Evolutionary conservation across 805 yeast genomes (phyloP), one percentile per base, ranked within the genome.

Genomic region (Martiniozyma abietophila): DNA sequence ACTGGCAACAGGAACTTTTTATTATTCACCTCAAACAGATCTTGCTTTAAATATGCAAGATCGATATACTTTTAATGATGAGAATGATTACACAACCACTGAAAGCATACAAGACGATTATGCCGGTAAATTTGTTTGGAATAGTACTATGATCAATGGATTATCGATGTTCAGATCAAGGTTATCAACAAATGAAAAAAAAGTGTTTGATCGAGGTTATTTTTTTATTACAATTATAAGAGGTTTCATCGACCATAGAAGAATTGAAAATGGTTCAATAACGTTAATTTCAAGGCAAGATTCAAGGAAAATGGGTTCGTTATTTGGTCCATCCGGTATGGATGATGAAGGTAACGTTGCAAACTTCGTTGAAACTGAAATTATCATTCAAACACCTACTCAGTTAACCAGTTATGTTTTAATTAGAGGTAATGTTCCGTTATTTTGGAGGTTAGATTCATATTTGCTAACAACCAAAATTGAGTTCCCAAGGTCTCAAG

Each of bases 321-420:
- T 71, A 14, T 71, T 71, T 47, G 79, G 79, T 1, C 71, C 71
- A 20, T 67, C 68, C 59, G 74, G 79, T 22, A 61, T 71, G 45
- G 79, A 73, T 46, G 78, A 73, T 40, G 67, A 67, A 26, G 49
- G 81, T 0, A 59, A 76, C 43, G 81, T 76, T 25, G 84, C 85
- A 3, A 70, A 71, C 44, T 71, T 59, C 45, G 69, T 63, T 16
- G 78, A 73, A 44, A 59, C 72, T 4, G 78, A 73, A 48, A 48
- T 71, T 11, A 58, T 71, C 7, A 47, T 71, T 8, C 34, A 33
- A 8, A 66, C 67, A 30, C 29, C 35, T 14, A 20, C 56, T 65
- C 5, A 58, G 54, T 20, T 56, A 48, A 29, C 63, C 49, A 42
- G 73, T 5, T 67, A 68, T 38, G 59, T 67, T 6, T 55, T 69